Evolutionary conservation across 345 rosid genomes (phyloP).

Genomic region (Geranium brycei): DNA sequence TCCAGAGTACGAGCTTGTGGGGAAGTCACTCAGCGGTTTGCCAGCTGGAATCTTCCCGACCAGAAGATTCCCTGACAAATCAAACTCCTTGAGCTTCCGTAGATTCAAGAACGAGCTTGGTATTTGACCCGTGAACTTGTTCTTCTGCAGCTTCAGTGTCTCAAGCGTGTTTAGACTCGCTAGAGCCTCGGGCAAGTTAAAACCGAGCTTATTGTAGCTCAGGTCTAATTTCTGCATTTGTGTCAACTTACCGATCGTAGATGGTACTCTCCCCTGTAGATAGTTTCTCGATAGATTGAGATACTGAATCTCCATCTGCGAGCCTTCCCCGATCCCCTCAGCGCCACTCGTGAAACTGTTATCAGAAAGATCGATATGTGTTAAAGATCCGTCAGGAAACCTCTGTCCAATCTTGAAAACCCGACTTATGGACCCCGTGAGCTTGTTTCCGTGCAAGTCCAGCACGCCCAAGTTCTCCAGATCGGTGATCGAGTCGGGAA

Average conservation of each 20-base stretch:
- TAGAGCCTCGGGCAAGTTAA: slow-evolving; percentile 21
- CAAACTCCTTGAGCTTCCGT: slow-evolving; percentile 28
- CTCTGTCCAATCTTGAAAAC: slow-evolving; percentile 23
- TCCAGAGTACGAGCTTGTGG: slow-evolving; percentile 30
- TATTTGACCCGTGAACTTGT: slow-evolving; percentile 31
- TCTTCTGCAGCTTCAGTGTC: slow-evolving; percentile 37
- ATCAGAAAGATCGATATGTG: slow-evolving; percentile 37
- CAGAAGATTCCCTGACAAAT: slow-evolving; percentile 40
- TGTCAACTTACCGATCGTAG: slow-evolving; percentile 17
- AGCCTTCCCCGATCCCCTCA: slow-evolving; percentile 20
- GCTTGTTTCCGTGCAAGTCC: slow-evolving; percentile 41
- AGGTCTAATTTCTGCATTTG: slow-evolving; percentile 27
- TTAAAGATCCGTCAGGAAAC: slow-evolving; percentile 29
- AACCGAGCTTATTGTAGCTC: slow-evolving; percentile 27
- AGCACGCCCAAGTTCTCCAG: slow-evolving; percentile 24
- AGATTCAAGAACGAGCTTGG: slow-evolving; percentile 31
- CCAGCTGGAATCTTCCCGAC: slow-evolving; percentile 39
- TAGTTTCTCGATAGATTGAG: slow-evolving; percentile 33
- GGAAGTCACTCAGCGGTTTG: slow-evolving; percentile 35
- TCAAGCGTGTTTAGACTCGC: slow-evolving; percentile 26
- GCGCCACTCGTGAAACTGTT: slow-evolving; percentile 27
- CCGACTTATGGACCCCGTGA: slow-evolving; percentile 25
- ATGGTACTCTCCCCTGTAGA: slow-evolving; percentile 16
- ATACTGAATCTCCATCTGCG: slow-evolving; percentile 15
- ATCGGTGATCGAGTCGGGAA: slow-evolving; percentile 23